Evolutionary conservation across 2,329 filamentous ascomycete species (phyloP), one percentile per base, ranked within the genome.

Genomic region (Neodidymelliopsis sp.): DNA sequence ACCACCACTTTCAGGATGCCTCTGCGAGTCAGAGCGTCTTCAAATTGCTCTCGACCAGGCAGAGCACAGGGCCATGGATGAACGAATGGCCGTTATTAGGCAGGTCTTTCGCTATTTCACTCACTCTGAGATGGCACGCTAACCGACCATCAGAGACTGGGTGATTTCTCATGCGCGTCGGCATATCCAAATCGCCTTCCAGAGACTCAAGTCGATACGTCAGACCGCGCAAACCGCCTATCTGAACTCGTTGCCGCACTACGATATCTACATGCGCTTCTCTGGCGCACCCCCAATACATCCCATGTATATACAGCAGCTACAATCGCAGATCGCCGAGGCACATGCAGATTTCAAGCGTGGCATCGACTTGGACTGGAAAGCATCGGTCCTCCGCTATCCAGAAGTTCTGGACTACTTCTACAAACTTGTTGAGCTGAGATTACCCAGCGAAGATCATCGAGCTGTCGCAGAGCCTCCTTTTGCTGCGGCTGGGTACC

Each of bases 371-470:
- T 85, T 89, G 54, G 89, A 91, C 74, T 93, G 89, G 89, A 83
- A 86, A 62, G 79, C 83, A 22, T 87, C 85, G 36, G 88, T 91
- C 28, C 83, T 90, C 62, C 81, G 85, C 44, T 93, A 92, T 62
- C 89, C 89, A 4, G 87, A 91, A 67, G 69, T 92, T n/a, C 77
- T 93, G 44, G 86, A 91, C 71, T 91, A 92, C 72, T 92, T 88
- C 67, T 92, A 87, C 72, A 79, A 83, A 50, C 76, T 91, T 27
- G 86, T 91, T 25, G 82, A 86, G 44, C 69, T 91, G 49, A 81
- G 78, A 16, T 72, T 90, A 4, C 88, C 89, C 0, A 74, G 74
- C 29, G 86, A 90, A 48, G 56, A 66, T 12, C 71, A 73, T 20
- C 57, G 65, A 12, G 62, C 63, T 27, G 72, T 79, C 2, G 36